Percentiles rank a stretch among this genome's conserved stretches.
Conservation (phyloP, 2,329 filamentous ascomycete species). For the Sarocladium oryzae region DNA sequence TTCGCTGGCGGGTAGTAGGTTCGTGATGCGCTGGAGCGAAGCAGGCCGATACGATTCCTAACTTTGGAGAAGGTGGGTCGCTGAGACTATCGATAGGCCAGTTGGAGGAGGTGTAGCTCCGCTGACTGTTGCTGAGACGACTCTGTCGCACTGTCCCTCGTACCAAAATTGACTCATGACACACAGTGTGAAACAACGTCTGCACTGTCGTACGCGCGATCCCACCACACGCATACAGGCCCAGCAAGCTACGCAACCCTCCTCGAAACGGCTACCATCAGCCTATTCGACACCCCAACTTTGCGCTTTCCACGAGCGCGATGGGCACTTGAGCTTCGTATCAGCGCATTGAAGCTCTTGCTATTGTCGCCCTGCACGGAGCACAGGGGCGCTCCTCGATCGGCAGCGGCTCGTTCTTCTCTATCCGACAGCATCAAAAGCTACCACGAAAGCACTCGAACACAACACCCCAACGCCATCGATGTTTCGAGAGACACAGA, state of each 20-base stretch:
- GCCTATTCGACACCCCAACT: background rate
- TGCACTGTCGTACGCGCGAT: background rate
- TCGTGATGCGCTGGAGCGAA: background rate
- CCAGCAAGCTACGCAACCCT: background rate
- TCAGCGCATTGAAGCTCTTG: background rate
- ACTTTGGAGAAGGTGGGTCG: background rate
- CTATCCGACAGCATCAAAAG: background rate
- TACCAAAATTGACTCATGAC: background rate
- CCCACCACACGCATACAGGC: background rate
- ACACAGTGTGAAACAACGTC: background rate
- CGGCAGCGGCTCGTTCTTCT: too few species aligned
- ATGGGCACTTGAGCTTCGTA: background rate
- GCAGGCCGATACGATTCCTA: conserved; percentile 1
- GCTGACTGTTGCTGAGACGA: background rate
- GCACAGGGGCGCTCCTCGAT: too few species aligned
- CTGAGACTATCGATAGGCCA: conserved; percentile 5
- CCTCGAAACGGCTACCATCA: background rate
- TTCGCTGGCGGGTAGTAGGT: background rate
- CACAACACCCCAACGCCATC: background rate
- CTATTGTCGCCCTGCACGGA: background rate
- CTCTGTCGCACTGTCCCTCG: background rate
- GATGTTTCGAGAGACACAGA: background rate
- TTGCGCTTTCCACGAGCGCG: background rate
- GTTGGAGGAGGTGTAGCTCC: conserved; percentile 5
- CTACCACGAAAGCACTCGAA: background rate